Percentiles rank a stretch among this genome's conserved stretches.
phyloP scores from a whole-genome alignment of 2,329 filamentous ascomycete species.

The Neofusicoccum laricinum region DNA sequence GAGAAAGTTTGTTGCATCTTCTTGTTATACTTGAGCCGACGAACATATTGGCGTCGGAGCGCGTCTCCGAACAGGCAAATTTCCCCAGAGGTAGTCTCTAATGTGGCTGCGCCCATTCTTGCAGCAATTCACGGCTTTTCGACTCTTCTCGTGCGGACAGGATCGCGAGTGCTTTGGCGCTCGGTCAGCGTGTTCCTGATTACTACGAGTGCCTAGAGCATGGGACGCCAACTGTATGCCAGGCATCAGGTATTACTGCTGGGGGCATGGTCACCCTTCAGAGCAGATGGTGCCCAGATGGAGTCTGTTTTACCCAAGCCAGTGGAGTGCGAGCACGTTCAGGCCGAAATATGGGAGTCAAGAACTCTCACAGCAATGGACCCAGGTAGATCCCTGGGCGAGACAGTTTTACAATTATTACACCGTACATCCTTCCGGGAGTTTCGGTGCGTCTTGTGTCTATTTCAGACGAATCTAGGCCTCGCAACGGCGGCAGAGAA shows the following conservation, averaged over 20 bases:
- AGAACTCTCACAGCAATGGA: background rate
- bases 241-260: too few relatives aligned
- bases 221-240: too few relatives aligned
- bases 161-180: too few relatives aligned
- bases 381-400: background rate
- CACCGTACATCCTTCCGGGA: background rate
- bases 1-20: background rate
- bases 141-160: too few relatives aligned
- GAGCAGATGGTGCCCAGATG: too few relatives aligned
- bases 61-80: background rate
- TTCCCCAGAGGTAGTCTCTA: background rate
- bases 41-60: background rate
- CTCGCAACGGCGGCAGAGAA: background rate
- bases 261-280: too few relatives aligned
- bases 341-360: background rate
- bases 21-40: background rate
- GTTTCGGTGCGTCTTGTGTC: background rate
- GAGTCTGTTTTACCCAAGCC: background rate
- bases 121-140: background rate
- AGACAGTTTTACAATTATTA: background rate
- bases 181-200: too few relatives aligned
- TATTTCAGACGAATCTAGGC: background rate
- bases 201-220: too few relatives aligned
- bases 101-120: background rate
- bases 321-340: too few relatives aligned